These are phyloP conservation scores for Leccinum brunneo-olivaceum DNA, from an alignment of 1,284 basidiomycete species.

Conservation along the genomic window DNA sequence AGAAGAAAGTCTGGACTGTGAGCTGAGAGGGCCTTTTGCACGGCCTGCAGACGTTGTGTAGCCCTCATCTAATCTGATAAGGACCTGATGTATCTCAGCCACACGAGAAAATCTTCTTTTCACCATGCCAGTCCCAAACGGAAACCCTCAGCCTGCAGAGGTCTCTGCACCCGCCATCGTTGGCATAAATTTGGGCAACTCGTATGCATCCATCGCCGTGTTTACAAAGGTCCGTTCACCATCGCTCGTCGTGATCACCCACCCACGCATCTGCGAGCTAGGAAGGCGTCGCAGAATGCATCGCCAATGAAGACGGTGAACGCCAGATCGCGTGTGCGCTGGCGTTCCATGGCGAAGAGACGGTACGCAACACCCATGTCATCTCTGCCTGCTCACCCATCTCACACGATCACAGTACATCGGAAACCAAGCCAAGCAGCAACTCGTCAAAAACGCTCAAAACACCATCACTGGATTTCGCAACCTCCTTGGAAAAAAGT, in stretches of 20 bases:
- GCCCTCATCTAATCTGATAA: conserved; percentile 15
- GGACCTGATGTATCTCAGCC: conserved; percentile 12
- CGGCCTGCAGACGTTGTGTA: conserved; percentile 8
- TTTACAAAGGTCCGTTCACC: conserved; percentile 75
- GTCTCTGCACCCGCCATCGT: conserved; percentile 51
- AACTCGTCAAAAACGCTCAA: conserved; percentile 90
- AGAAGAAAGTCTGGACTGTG: conserved; percentile 12
- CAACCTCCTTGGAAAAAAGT: conserved; percentile 91
- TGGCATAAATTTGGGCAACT: conserved; percentile 97
- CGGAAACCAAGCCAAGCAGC: conserved; percentile 91
- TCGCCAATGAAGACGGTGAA: conserved; percentile 98
- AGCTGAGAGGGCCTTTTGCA: conserved; percentile 10
- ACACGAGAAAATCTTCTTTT: background rate
- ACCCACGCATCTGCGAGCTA: conserved; percentile 26
- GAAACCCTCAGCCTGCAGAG: conserved; percentile 33
- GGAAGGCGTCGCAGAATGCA: conserved; percentile 88
- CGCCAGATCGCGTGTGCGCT: conserved; percentile 95
- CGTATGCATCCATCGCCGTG: conserved; percentile 91
- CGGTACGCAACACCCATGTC: conserved; percentile 43
- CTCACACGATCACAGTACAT: conserved; percentile 63
- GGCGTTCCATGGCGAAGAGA: conserved; percentile 87
- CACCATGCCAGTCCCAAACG: conserved; percentile 28
- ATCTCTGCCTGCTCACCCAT: conserved; percentile 4
- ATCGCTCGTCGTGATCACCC: background rate
- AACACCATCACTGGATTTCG: conserved; percentile 96